Conservation (phyloP, 768 basidiomycete genomes). For the Leccinellum luteum region DNA sequence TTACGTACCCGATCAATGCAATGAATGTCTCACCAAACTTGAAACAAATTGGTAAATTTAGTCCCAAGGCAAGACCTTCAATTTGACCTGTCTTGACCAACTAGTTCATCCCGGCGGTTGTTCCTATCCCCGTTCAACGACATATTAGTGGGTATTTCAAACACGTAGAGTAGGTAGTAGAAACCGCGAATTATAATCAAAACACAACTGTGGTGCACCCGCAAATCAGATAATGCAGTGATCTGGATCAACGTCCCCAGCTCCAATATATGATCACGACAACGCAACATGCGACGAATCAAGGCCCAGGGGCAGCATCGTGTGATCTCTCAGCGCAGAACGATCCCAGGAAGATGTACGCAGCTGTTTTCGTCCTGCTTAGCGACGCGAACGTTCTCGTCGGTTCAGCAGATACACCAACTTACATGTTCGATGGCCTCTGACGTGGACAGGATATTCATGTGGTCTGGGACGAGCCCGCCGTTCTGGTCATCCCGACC, state of each 20-base stretch:
- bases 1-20: background rate
- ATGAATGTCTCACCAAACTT: background rate
- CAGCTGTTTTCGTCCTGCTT: conserved; percentile 41
- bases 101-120: background rate
- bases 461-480: conserved; percentile 62
- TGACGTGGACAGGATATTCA: conserved; percentile 63
- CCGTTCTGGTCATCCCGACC: conserved; percentile 40
- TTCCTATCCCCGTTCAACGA: background rate
- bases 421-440: conserved; percentile 62
- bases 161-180: background rate
- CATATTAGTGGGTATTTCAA: background rate
- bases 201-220: background rate
- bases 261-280: conserved; percentile 10
- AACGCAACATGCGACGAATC: conserved; percentile 27
- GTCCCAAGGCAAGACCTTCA: background rate
- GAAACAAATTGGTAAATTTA: background rate
- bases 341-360: conserved; percentile 51
- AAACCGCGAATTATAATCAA: background rate
- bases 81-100: background rate
- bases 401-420: background rate
- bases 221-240: background rate
- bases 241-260: background rate
- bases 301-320: conserved; percentile 59
- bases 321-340: conserved; percentile 43
- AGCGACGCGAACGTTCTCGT: background rate